These are phyloP conservation scores for Prunella vulgaris DNA, from an alignment of 257 asterid species.

Conservation along the genomic window DNA sequence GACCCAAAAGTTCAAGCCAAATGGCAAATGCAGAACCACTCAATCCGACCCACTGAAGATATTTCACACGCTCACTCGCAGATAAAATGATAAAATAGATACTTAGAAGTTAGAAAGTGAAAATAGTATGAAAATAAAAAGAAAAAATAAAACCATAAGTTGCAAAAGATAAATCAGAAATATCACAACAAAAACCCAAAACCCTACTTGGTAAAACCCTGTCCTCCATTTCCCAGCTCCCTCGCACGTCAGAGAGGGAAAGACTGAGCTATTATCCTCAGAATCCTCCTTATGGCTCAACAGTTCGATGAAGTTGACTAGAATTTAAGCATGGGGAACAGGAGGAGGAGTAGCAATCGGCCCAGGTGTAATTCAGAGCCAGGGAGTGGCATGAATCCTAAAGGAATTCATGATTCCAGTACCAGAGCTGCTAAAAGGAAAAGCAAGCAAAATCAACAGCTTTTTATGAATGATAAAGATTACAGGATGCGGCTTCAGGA, in stretches of 20 bases:
- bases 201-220: conserved; percentile 73
- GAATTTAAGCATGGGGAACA: conserved; percentile 38
- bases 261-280: conserved; percentile 20
- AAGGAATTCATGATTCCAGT: conserved; percentile 21
- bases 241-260: conserved; percentile 12
- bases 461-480: conserved; percentile 55
- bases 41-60: conserved; percentile 16
- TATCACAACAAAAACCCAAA: conserved; percentile 41
- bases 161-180: conserved; percentile 16
- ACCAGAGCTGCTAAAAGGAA: conserved; percentile 29
- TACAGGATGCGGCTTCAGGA: conserved; percentile 68
- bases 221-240: conserved; percentile 31
- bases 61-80: not conserved
- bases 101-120: not conserved
- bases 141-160: not conserved
- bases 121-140: not conserved
- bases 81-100: not conserved
- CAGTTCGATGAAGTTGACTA: conserved; percentile 15
- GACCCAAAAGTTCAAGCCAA: not conserved
- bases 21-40: not conserved
- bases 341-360: conserved; percentile 21
- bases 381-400: conserved; percentile 24
- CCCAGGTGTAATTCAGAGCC: conserved; percentile 21
- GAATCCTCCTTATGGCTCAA: conserved; percentile 25
- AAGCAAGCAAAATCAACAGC: conserved; percentile 34